phyloP scores from a whole-genome alignment of 768 basidiomycete species.

The Cubamyces lactineus region DNA sequence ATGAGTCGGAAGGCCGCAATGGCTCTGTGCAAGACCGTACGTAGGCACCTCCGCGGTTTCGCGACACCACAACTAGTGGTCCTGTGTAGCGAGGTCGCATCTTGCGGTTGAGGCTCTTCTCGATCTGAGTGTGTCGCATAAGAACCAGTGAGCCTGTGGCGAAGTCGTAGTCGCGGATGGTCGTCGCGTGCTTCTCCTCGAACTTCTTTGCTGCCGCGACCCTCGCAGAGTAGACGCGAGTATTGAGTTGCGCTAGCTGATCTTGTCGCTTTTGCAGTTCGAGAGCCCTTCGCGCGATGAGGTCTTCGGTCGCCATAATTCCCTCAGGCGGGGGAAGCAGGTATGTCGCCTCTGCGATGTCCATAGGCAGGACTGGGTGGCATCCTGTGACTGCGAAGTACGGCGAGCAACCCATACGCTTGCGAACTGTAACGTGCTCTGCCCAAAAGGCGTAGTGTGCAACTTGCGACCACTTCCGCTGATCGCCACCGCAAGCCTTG shows the following conservation, averaged over 20 bases:
- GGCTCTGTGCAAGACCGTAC: conserved; percentile 15
- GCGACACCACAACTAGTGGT: conserved; percentile 26
- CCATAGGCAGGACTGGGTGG: too few relatives aligned
- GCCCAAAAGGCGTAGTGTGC: conserved; percentile 40
- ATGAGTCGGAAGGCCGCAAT: conserved; percentile 29
- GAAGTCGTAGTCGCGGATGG: conserved; percentile 32
- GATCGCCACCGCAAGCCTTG: conserved; percentile 35
- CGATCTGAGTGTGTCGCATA: conserved; percentile 30
- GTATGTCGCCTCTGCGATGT: conserved; percentile 26
- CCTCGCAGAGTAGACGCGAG: too few relatives aligned
- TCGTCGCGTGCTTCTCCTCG: neutral
- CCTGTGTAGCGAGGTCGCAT: conserved; percentile 29
- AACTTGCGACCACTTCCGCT: conserved; percentile 27
- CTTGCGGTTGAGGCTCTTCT: conserved; percentile 29
- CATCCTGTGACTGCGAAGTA: too few relatives aligned
- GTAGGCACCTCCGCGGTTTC: conserved; percentile 26
- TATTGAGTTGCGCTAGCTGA: too few relatives aligned
- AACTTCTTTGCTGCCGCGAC: too few relatives aligned
- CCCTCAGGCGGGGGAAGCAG: conserved; percentile 20
- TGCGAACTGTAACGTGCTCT: conserved; percentile 36
- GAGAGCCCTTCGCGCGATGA: too few relatives aligned
- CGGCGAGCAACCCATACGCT: conserved; percentile 37
- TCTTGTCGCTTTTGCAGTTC: too few relatives aligned
- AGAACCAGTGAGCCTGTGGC: conserved; percentile 30
- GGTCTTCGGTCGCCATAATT: conserved; percentile 6